A percentile compares a stretch with the other conserved stretches of the same genome.
phyloP scores from a whole-genome alignment of 441 rosid genomes.

The Populus trichocarpa region DNA sequence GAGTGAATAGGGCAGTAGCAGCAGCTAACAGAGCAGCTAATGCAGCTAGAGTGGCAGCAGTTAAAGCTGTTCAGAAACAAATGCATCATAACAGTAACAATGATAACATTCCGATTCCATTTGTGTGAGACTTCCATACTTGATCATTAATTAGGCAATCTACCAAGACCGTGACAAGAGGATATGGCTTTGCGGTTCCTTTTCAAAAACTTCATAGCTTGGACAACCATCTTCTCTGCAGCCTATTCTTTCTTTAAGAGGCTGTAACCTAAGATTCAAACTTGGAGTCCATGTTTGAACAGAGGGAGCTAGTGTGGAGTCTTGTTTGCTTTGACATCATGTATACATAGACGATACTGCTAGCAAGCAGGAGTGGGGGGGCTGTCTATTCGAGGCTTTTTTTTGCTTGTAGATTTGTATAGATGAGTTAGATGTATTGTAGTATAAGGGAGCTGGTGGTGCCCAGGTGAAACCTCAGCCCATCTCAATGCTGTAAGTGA shows the following conservation, averaged over 20 bases:
- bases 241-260: constrained; percentile 15
- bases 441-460: constrained; percentile 24
- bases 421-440: constrained; percentile 31
- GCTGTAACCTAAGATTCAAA: background rate
- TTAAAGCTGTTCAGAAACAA: constrained; percentile 68
- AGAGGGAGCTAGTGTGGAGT: constrained; percentile 15
- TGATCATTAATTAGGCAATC: constrained; percentile 12
- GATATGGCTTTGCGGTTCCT: constrained; percentile 8
- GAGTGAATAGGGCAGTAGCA: constrained; percentile 67
- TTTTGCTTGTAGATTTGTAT: constrained; percentile 21
- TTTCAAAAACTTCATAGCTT: constrained; percentile 11
- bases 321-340: constrained; percentile 11
- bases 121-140: constrained; percentile 34
- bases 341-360: constrained; percentile 6
- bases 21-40: constrained; percentile 78
- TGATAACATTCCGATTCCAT: constrained; percentile 47
- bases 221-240: constrained; percentile 16
- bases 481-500: constrained; percentile 27
- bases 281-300: background rate
- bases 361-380: background rate
- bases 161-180: background rate
- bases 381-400: background rate
- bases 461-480: constrained; percentile 29
- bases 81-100: constrained; percentile 35
- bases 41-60: constrained; percentile 72